Percentiles rank a stretch among this genome's conserved stretches.
phyloP scores from a whole-genome alignment of 106 monocot genomes.

The Allium cepa region DNA sequence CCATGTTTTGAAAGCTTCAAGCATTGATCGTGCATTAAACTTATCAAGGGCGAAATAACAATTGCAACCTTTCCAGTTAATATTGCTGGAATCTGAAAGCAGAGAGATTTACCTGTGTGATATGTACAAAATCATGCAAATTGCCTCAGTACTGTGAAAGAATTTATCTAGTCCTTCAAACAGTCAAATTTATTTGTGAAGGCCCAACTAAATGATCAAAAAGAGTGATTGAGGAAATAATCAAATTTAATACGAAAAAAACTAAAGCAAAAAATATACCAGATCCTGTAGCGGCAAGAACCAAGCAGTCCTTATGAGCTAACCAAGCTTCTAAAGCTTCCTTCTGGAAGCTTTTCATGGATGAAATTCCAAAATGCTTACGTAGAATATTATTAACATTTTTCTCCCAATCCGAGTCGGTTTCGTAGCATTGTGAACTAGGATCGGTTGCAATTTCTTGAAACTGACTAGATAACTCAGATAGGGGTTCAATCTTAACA shows the following conservation, averaged over 20 bases:
- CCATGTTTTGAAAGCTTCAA: constrained; percentile 77
- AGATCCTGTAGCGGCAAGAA: constrained; percentile 95
- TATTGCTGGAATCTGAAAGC: constrained; percentile 92
- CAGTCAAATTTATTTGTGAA: no score
- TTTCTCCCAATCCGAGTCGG: constrained; percentile 27
- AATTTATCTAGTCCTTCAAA: no score
- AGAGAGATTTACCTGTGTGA: constrained; percentile 92
- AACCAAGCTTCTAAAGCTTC: constrained; percentile 79
- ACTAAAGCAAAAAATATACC: constrained; percentile 26
- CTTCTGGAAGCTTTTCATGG: constrained; percentile 81
- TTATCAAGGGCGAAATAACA: constrained; percentile 97
- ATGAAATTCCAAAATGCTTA: constrained; percentile 80
- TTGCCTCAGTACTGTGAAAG: background rate
- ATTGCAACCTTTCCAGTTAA: constrained; percentile 66
- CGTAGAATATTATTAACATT: constrained; percentile 31
- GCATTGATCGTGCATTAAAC: constrained; percentile 99
- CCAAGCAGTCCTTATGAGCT: constrained; percentile 61
- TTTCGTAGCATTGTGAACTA: constrained; percentile 8
- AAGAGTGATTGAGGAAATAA: no score
- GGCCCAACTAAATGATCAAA: no score
- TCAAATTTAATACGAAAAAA: no score
- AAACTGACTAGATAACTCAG: constrained; percentile 4
- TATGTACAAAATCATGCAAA: background rate
- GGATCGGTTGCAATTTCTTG: constrained; percentile 7
- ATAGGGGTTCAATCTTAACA: constrained; percentile 1